phyloP scores from a whole-genome alignment of 345 rosid species.

The Erysimum cheiranthoides region DNA sequence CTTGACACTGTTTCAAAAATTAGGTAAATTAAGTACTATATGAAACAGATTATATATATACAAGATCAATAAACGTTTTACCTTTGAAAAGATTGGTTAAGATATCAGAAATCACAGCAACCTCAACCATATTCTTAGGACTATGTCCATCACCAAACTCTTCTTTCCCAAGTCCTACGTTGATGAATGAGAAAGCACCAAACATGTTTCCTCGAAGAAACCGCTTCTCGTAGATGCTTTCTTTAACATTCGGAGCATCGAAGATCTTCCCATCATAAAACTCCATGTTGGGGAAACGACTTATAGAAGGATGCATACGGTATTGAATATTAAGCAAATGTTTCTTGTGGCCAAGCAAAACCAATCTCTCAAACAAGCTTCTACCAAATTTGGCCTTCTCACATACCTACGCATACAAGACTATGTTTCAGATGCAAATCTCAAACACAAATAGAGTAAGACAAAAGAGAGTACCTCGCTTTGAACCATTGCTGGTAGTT shows the following conservation, averaged over 20 bases:
- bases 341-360: conserved; percentile 49
- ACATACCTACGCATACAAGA: conserved; percentile 48
- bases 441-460: not conserved
- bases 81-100: conserved; percentile 47
- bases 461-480: conserved; percentile 43
- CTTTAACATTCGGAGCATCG: conserved; percentile 52
- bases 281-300: conserved; percentile 57
- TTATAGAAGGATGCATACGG: conserved; percentile 78
- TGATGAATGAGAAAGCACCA: conserved; percentile 53
- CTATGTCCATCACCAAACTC: conserved; percentile 42
- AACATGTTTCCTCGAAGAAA: conserved; percentile 50
- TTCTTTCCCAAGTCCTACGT: conserved; percentile 45
- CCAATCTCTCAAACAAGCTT: conserved; percentile 75
- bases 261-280: conserved; percentile 54
- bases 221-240: conserved; percentile 29
- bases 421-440: not conserved
- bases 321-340: conserved; percentile 64
- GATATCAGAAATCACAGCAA: conserved; percentile 42
- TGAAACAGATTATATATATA: conserved; percentile 23
- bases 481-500: conserved; percentile 54
- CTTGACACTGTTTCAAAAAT: conserved; percentile 9
- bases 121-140: conserved; percentile 51
- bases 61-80: conserved; percentile 9
- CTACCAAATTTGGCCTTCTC: conserved; percentile 54
- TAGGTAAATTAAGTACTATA: not conserved